Evolutionary conservation across 176 grass and related monocot genomes (phyloP).

Genomic region (Dactylis glomerata): DNA sequence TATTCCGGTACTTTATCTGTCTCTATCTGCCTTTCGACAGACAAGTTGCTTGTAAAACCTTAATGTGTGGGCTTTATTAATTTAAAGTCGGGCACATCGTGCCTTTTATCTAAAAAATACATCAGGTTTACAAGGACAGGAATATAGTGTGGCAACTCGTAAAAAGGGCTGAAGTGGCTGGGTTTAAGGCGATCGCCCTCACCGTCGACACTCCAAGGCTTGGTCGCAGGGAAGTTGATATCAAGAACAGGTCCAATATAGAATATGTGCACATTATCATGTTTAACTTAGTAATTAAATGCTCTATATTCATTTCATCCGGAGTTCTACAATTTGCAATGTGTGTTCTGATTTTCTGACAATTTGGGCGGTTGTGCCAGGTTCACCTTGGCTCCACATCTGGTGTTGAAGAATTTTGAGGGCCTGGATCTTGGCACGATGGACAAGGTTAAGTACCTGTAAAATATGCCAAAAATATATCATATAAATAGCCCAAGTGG

Average conservation of each 20-base stretch:
- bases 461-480: too few species aligned
- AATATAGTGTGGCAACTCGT: constrained; percentile 70
- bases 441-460: too few species aligned
- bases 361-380: constrained; percentile 43
- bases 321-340: background rate
- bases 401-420: too few species aligned
- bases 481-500: background rate
- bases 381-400: too few species aligned
- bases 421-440: too few species aligned
- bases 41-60: too few species aligned
- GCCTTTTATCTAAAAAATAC: too few species aligned
- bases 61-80: too few species aligned
- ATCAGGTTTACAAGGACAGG: constrained; percentile 54
- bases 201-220: constrained; percentile 85
- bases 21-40: too few species aligned
- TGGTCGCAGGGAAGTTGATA: constrained; percentile 80
- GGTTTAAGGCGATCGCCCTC: constrained; percentile 83
- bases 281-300: background rate
- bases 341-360: background rate
- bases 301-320: background rate
- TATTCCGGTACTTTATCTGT: too few species aligned
- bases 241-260: constrained; percentile 71
- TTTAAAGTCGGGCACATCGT: too few species aligned
- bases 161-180: constrained; percentile 77
- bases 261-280: background rate